phyloP scores from a whole-genome alignment of 2,329 filamentous ascomycete species.

The Myotisia sp. region DNA sequence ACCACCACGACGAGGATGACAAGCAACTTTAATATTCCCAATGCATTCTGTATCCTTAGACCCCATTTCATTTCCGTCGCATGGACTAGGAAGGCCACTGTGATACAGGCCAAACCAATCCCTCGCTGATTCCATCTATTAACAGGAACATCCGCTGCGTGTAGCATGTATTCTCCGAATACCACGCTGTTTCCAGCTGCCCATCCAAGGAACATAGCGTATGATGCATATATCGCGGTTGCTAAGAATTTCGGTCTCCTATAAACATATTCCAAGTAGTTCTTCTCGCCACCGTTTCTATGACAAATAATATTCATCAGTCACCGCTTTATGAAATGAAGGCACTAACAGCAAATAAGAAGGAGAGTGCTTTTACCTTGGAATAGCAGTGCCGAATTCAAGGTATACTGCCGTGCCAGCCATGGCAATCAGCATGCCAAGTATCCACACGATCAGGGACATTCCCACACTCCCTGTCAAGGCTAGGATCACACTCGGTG shows the following conservation, averaged over 20 bases:
- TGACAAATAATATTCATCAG: too few relatives aligned
- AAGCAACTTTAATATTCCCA: conserved; percentile 38
- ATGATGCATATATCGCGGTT: conserved; percentile 41
- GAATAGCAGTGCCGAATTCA: conserved; percentile 38
- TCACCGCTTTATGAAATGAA: too few relatives aligned
- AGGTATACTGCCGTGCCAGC: conserved; percentile 33
- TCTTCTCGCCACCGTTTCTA: conserved; percentile 39
- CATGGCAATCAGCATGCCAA: conserved; percentile 35
- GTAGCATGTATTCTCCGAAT: conserved; percentile 39
- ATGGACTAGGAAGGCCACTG: conserved; percentile 36
- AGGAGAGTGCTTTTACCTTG: conserved; percentile 21
- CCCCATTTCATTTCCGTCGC: conserved; percentile 35
- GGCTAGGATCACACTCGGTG: conserved; percentile 32
- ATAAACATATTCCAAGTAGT: conserved; percentile 42
- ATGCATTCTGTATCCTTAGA: conserved; percentile 35
- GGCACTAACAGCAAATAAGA: neutral
- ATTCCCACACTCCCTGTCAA: conserved; percentile 34
- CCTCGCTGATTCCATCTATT: conserved; percentile 38
- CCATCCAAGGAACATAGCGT: conserved; percentile 38
- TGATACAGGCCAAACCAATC: conserved; percentile 36
- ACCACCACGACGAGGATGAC: conserved; percentile 36
- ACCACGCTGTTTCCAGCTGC: conserved; percentile 40
- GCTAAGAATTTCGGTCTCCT: conserved; percentile 38
- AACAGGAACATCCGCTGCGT: conserved; percentile 29
- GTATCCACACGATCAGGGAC: conserved; percentile 37